These are phyloP conservation scores for Lycium barbarum DNA, from an alignment of 257 asterid genomes.

Conservation along the genomic window DNA sequence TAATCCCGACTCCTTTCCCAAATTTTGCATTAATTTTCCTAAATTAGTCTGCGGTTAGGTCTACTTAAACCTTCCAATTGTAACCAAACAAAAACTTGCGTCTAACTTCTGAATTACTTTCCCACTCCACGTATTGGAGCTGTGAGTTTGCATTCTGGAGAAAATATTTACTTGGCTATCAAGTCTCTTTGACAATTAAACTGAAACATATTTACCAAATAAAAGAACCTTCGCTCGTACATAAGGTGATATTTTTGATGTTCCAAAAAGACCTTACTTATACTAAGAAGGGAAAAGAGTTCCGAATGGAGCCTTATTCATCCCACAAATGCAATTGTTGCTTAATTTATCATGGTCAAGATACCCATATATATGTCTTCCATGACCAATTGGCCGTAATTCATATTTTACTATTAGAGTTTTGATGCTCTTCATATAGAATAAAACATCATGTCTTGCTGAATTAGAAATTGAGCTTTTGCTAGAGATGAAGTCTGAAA, in stretches of 20 bases:
- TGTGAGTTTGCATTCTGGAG: not conserved
- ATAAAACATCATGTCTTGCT: not conserved
- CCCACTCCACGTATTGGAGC: not conserved
- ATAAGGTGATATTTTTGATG: not conserved
- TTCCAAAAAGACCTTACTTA: not conserved
- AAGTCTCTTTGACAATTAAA: not conserved
- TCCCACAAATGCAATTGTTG: not conserved
- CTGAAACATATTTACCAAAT: not conserved
- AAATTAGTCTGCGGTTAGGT: not conserved
- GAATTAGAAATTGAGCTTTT: slow-evolving; percentile 2
- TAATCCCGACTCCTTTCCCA: not conserved
- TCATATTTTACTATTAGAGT: not conserved
- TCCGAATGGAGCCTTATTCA: not conserved
- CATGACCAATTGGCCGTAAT: not conserved
- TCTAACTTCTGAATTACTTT: not conserved
- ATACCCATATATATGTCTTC: not conserved
- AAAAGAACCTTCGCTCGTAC: not conserved
- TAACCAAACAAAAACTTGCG: not conserved
- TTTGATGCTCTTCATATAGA: not conserved
- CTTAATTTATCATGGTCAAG: not conserved
- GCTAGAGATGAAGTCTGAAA: not conserved
- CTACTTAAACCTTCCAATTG: slow-evolving; percentile 19
- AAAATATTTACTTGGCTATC: not conserved
- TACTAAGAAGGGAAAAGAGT: slow-evolving; percentile 1
- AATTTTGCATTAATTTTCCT: slow-evolving; percentile 15